Percentiles rank a stretch among this genome's conserved stretches.
These are phyloP conservation scores for Teunomyces stri DNA, from an alignment of 805 yeast genomes.

Conservation along the genomic window DNA sequence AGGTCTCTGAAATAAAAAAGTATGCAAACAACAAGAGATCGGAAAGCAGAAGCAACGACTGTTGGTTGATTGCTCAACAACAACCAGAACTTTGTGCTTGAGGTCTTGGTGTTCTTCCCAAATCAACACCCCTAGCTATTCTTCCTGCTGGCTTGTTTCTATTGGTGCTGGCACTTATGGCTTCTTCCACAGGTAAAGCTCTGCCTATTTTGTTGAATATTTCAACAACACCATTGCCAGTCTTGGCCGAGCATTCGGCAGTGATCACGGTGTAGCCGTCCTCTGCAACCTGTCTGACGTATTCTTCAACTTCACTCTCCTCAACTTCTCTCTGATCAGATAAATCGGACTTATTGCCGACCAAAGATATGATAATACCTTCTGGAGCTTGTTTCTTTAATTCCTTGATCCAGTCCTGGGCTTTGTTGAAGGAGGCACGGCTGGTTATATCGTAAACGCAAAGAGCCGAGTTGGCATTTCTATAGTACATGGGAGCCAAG, in stretches of 20 bases:
- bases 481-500: constrained; percentile 78
- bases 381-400: constrained; percentile 76
- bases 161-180: constrained; percentile 18
- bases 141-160: constrained; percentile 27
- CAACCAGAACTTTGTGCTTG: constrained; percentile 20
- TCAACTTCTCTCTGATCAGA: constrained; percentile 43
- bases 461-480: constrained; percentile 77
- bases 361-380: constrained; percentile 73
- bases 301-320: constrained; percentile 46
- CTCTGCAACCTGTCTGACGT: constrained; percentile 38
- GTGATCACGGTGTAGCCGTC: constrained; percentile 41
- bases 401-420: constrained; percentile 77
- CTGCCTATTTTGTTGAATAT: constrained; percentile 38
- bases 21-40: too few species aligned
- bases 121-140: constrained; percentile 36
- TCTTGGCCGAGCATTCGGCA: constrained; percentile 45
- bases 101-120: constrained; percentile 27
- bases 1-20: too few species aligned
- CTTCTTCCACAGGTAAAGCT: constrained; percentile 43
- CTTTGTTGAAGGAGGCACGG: constrained; percentile 63
- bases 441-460: constrained; percentile 77
- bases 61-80: constrained; percentile 17
- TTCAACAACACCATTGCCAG: constrained; percentile 44
- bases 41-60: not conserved
- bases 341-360: constrained; percentile 77